Evolutionary conservation across 208 protist genomes (phyloP), one percentile per base, ranked within the genome.

Genomic region (Trypanosoma conorhini): DNA sequence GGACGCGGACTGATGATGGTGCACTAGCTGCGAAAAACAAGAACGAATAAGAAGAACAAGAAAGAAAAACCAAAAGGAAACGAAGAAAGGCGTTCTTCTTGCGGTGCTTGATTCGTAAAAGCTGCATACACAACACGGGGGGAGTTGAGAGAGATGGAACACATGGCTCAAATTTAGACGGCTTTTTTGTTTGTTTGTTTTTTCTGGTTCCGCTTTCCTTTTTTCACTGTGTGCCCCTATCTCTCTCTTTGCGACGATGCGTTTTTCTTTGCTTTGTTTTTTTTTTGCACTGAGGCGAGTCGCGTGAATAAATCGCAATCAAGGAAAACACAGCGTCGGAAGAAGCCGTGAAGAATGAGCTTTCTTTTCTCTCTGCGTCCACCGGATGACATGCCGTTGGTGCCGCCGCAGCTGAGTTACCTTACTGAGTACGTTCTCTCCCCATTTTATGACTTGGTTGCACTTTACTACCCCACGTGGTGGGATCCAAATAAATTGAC

Each of bases 1-100:
- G 92, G 92, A 5, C 79, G 89, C 0, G 92, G 92, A 3, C 72
- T 97, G n/a, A 87, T 95, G 76, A 95, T 95, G 89, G 86, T 89
- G 26, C 88, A 94, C 62, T 96, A 88, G 52, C 22, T 46, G 15
- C 24, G n/a, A 51, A 51, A 51, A 51, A 10, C 13, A 10, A 2
- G 15, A 51, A 51, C 13, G 21, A 51, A 51, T 3, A 51, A 28
- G 46, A 51, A 51, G 46, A 51, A 51, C 13, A 51, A n/a, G 13
- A 51, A 10, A n/a, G 19, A 15, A 10, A 22, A n/a, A 24, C 3
- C 1, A 24, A 54, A 54, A 54, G 9, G 26, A 54, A 21, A 54
- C 7, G 26, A 26, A 26, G 2, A 54, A 24, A 54, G 9, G 42
- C 1, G 42, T 13, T 46, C 9, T 46, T 46, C 1, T 3, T 46